Base-by-base conservation (phyloP, 2,329 filamentous ascomycete genomes). In the Acrocalymma vagum region DNA sequence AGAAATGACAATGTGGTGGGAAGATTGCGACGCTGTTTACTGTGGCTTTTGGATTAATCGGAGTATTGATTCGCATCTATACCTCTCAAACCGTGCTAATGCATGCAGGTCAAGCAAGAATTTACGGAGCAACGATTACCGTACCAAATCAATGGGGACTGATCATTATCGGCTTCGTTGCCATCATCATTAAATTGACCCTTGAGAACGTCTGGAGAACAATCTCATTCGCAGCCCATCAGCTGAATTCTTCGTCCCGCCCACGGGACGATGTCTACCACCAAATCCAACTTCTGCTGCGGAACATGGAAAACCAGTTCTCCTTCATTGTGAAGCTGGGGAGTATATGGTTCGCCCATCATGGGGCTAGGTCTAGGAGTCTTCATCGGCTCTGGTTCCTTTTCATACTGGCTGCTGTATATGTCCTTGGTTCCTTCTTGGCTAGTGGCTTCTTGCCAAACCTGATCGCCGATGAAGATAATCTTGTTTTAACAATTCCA, bases 31-130 rank as follows among this genome's bases (percentile, higher is more conserved):
- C 18, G 29, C 13, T 8, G 32, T 43, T 13, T 24, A 31, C 14
- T 51, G 48, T 21, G 44, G 48, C 6, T 48, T 51, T 15, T 52
- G 48, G 48, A 38, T 43, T 7, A 46, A 52, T 17, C 39, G 32
- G 18, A 39, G 48, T 46, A 2, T n/a, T n/a, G n/a, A 30, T 39
- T 48, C 22, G 14, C 15, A 10, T 29, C 16, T 6, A 29, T 6
- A 17, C 9, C 11, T 13, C 7, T 17, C 8, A 4, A 3, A 20
- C 21, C 9, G n/a, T 10, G 22, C 34, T 50, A 26, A 50, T 27
- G 13, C 24, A 10, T 17, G 15, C 17, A 51, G 47, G 38, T 11
- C 9, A 23, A 15, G 29, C 17, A 9, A 20, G 10, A 6, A 22
- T 38, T 31, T 7, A 38, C 16, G 32, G 34, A 17, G 29, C 41